Evolutionary conservation across 163 green algal species (phyloP).

Genomic region (Chloromonas sp.): DNA sequence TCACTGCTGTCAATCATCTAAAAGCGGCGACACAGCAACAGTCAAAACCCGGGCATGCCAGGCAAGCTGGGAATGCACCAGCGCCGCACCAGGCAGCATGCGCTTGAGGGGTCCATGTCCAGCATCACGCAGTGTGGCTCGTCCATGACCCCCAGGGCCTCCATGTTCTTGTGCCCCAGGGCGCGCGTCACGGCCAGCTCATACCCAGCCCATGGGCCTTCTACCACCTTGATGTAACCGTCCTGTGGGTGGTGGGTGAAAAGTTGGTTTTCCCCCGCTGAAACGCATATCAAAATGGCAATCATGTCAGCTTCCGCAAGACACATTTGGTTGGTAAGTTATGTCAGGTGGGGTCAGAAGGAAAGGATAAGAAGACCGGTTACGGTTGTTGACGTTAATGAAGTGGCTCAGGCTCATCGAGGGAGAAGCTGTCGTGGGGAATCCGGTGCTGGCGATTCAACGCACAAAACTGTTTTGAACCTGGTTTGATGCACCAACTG

Average conservation of each 20-base stretch:
- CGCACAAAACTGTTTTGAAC: neutral
- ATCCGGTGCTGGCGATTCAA: neutral
- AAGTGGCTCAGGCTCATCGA: neutral
- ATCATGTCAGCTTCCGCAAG: too few relatives aligned
- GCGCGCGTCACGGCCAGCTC: slow-evolving; percentile 66
- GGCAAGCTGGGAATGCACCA: neutral
- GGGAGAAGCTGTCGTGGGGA: neutral
- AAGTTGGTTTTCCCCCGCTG: too few relatives aligned
- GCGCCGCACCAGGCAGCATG: slow-evolving; percentile 31
- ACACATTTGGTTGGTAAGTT: too few relatives aligned
- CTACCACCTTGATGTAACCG: slow-evolving; percentile 34
- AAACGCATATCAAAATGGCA: too few relatives aligned
- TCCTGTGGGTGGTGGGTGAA: slow-evolving; percentile 12
- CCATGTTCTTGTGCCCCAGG: slow-evolving; percentile 61
- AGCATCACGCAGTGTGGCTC: slow-evolving; percentile 26
- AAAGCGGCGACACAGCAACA: neutral
- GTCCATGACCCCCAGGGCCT: slow-evolving; percentile 36
- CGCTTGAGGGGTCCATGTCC: slow-evolving; percentile 7
- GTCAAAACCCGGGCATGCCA: neutral
- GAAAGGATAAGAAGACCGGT: too few relatives aligned
- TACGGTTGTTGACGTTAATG: neutral
- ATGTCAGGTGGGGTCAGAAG: too few relatives aligned
- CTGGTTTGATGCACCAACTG: neutral
- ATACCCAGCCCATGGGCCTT: slow-evolving; percentile 33
- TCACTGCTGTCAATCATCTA: neutral